A percentile compares a stretch with the other conserved stretches of the same genome.
Conservation (phyloP, 345 rosid genomes). For the Gossypium stocksii region DNA sequence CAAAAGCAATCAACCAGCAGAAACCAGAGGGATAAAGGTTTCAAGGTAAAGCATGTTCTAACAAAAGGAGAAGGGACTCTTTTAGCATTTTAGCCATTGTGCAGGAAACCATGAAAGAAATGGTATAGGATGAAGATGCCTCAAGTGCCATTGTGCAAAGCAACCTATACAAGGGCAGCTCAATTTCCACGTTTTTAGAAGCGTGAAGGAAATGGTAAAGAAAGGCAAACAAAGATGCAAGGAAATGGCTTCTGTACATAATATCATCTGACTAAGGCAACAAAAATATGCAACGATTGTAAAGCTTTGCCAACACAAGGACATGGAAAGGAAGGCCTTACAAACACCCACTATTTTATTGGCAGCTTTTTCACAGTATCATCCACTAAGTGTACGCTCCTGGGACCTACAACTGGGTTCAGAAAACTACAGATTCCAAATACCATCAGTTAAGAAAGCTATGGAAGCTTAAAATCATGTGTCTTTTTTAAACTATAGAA, state of each 20-base stretch:
- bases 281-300: not conserved
- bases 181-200: not conserved
- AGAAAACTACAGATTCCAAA: not conserved
- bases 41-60: slow-evolving; percentile 50
- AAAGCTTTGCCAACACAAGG: not conserved
- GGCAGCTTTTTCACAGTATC: not conserved
- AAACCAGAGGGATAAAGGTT: slow-evolving; percentile 35
- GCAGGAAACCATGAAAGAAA: no score
- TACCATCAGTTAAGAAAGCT: not conserved
- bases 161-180: not conserved
- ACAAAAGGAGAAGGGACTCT: no score
- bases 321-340: not conserved
- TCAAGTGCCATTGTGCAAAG: not conserved
- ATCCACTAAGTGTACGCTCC: not conserved
- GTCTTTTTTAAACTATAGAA: not conserved
- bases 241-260: not conserved
- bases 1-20: slow-evolving; percentile 38
- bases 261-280: not conserved
- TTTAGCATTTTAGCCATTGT: no score
- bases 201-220: no score
- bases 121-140: not conserved
- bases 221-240: no score
- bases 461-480: not conserved
- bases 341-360: not conserved
- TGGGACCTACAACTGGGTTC: not conserved